Base-by-base conservation (phyloP, 805 yeast species). In the Cyberlindnera meyerae region DNA sequence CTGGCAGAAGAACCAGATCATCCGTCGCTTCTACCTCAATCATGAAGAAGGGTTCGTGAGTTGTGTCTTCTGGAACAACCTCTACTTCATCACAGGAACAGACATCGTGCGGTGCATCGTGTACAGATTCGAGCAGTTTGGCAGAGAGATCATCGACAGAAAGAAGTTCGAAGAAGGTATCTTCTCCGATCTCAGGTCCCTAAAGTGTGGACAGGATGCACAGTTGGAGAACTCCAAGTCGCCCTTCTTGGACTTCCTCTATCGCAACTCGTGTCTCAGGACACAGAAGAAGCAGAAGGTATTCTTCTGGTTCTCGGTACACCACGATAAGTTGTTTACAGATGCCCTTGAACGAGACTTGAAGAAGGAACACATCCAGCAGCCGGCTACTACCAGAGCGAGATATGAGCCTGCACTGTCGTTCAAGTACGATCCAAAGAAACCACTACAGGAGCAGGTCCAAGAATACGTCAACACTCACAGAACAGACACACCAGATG, bases 271-370 rank as follows among this genome's bases (percentile, higher is more conserved):
- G 45, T 90, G 97, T 56, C 68, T 90, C 18, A 72, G 96, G 50
- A 90, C 98, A 0, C 97, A 90, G 53, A 90, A 90, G 71, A 90
- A 93, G 54, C 98, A 90, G 58, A 90, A 93, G 55, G 97, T 90
- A 29, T 90, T 90, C 57, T 87, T 82, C 60, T 93, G 97, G 97
- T 88, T 84, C 58, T 82, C 89, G 54, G 97, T 93, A 8, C 93
- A 93, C 17, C 97, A 90, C 60, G 96, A 89, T 55, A 79, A 82
- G 55, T 66, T 90, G 29, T 89, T 93, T 72, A 78, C 87, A 3
- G 97, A 93, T 60, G 97, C 97, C 1, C 63, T 93, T 30, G 97
- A 89, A 57, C 70, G 97, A 50, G 97, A 93, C 57, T 62, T 89
- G 54, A 88, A 86, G 61, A 79, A 83, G 48, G 96, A 89, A 55